Conservation (phyloP, 352 stramenopile species). For the Globisporangium iwayamae region DNA sequence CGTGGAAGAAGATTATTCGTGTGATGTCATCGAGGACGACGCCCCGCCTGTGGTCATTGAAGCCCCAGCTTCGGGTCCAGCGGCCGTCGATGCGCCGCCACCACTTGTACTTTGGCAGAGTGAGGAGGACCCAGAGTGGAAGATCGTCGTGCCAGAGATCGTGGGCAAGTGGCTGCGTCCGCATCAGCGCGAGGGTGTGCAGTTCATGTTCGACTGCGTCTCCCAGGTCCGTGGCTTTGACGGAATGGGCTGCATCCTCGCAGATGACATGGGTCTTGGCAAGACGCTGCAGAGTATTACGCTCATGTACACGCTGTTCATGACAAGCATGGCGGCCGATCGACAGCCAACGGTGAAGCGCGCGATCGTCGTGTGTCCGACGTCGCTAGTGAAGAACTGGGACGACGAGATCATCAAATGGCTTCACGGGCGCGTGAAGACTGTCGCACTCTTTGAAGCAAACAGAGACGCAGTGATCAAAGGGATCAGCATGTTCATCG, state of each 20-base stretch:
- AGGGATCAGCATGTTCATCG: conserved; percentile 79
- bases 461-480: conserved; percentile 82
- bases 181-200: conserved; percentile 95
- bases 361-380: conserved; percentile 81
- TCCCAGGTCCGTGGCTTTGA: conserved; percentile 70
- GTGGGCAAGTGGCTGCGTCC: conserved; percentile 94
- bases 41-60: conserved; percentile 22
- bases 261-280: conserved; percentile 86
- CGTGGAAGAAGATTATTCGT: conserved; percentile 50
- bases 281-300: conserved; percentile 88
- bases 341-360: conserved; percentile 64
- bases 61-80: conserved; percentile 11
- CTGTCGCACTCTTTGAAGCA: conserved; percentile 75
- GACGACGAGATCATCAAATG: conserved; percentile 89
- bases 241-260: conserved; percentile 82
- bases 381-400: conserved; percentile 88
- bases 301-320: conserved; percentile 83
- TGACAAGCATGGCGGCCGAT: conserved; percentile 51
- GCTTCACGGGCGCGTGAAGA: conserved; percentile 82
- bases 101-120: conserved; percentile 82
- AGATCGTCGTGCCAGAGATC: conserved; percentile 85
- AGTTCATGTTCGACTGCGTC: conserved; percentile 97
- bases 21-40: conserved; percentile 27
- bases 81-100: conserved; percentile 36
- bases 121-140: conserved; percentile 50